Percentiles rank a stretch among this genome's conserved stretches.
phyloP scores from a whole-genome alignment of 768 basidiomycete species.

The Phaffia australis region DNA sequence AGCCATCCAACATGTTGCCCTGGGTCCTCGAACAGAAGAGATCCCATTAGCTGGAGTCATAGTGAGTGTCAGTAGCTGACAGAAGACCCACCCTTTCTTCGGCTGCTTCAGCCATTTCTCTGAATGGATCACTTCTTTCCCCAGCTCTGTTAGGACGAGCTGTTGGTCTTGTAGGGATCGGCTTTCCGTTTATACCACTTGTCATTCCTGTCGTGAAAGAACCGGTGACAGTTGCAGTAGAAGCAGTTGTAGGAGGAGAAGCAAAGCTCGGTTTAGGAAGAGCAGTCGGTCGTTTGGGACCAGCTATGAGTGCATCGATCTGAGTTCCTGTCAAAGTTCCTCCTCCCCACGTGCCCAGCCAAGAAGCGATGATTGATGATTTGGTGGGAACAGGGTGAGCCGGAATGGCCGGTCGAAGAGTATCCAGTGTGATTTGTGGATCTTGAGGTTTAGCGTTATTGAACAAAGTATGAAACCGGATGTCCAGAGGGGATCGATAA shows the following conservation, averaged over 20 bases:
- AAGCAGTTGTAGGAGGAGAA: not conserved
- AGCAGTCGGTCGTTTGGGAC: conserved; percentile 34
- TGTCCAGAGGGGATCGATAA: conserved; percentile 33
- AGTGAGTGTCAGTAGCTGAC: not conserved
- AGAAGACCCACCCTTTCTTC: conserved; percentile 9
- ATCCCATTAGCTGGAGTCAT: not conserved
- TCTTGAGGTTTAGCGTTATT: conserved; percentile 36
- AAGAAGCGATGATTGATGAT: conserved; percentile 31
- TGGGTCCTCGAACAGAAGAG: not conserved
- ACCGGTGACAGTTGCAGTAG: not conserved
- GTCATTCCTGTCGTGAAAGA: not conserved
- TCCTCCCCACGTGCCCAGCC: conserved; percentile 38
- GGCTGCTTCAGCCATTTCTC: conserved; percentile 21
- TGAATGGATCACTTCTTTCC: conserved; percentile 2
- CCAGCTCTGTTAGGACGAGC: not conserved
- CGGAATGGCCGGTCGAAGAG: conserved; percentile 31
- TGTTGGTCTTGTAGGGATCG: not conserved
- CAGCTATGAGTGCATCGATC: conserved; percentile 37
- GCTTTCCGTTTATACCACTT: not conserved
- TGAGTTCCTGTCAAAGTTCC: conserved; percentile 38
- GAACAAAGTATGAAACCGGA: conserved; percentile 37
- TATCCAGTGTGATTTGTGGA: conserved; percentile 26
- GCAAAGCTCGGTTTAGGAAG: conserved; percentile 1
- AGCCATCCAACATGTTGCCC: conserved; percentile 22
- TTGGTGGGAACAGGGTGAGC: conserved; percentile 35